A percentile compares a stretch with the other conserved stretches of the same genome.
Conservation (phyloP, 768 basidiomycete genomes). For the Termitomyces sp. region DNA sequence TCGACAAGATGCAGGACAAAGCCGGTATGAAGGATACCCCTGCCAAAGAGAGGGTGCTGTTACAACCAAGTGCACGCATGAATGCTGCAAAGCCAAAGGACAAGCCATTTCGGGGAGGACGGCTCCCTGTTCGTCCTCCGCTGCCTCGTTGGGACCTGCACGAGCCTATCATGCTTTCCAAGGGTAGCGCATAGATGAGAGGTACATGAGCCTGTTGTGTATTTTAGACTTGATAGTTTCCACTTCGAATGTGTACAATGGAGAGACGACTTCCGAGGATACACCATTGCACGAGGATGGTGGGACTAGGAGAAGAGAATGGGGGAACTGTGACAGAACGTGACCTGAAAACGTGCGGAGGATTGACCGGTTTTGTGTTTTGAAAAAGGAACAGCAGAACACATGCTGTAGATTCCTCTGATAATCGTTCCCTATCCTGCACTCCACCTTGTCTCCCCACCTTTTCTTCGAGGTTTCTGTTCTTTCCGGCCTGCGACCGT, state of each 20-base stretch:
- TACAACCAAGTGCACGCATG: slow-evolving; percentile 13
- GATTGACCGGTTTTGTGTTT: slow-evolving; percentile 24
- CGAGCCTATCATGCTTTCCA: not conserved
- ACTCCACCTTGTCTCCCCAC: slow-evolving; percentile 12
- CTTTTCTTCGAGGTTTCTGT: slow-evolving; percentile 25
- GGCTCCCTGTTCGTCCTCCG: slow-evolving; percentile 20
- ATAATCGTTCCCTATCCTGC: slow-evolving; percentile 22
- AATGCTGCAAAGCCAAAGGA: slow-evolving; percentile 14
- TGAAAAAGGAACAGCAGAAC: slow-evolving; percentile 17
- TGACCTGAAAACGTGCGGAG: slow-evolving; percentile 24
- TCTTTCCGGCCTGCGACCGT: slow-evolving; percentile 19
- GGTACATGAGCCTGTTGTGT: not conserved
- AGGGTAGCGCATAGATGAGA: not conserved
- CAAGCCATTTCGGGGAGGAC: slow-evolving; percentile 19
- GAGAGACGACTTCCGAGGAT: not conserved
- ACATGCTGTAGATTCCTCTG: slow-evolving; percentile 28
- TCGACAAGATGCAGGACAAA: not conserved
- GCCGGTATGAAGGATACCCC: not conserved
- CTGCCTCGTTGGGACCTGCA: slow-evolving; percentile 23
- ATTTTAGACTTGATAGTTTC: not conserved
- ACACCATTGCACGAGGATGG: not conserved
- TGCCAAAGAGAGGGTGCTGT: not conserved
- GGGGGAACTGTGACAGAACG: slow-evolving; percentile 11
- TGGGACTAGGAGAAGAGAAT: slow-evolving; percentile 1
- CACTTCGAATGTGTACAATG: not conserved